These are phyloP conservation scores for Moesziomyces sp. DNA, from an alignment of 1,284 basidiomycete species.

Conservation along the genomic window DNA sequence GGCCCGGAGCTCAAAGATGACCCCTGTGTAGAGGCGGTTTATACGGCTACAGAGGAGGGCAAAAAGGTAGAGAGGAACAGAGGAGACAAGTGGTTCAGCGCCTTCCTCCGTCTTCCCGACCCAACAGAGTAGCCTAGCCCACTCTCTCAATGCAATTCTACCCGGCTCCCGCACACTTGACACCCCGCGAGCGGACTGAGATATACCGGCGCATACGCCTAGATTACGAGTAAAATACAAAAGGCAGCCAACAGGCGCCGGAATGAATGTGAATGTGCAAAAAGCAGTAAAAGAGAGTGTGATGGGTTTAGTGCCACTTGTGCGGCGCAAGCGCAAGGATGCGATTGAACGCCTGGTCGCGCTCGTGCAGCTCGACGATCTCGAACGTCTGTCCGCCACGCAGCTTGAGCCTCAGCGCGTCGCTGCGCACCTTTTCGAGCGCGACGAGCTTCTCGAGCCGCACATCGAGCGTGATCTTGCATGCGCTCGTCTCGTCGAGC, in stretches of 20 bases:
- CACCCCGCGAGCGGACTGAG: too few species aligned
- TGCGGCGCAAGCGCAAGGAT: constrained; percentile 33
- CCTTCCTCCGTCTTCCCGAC: constrained; percentile 73
- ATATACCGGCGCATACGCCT: neutral
- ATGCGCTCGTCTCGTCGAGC: neutral
- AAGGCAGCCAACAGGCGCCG: too few species aligned
- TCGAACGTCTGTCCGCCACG: constrained; percentile 22
- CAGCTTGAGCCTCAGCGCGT: constrained; percentile 18
- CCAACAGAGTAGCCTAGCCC: constrained; percentile 16
- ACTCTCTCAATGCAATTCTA: too few species aligned
- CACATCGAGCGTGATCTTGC: constrained; percentile 30
- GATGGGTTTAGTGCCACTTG: constrained; percentile 24
- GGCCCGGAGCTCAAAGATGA: constrained; percentile 72
- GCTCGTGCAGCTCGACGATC: constrained; percentile 9
- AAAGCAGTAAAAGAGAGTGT: neutral
- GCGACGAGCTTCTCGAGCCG: constrained; percentile 28
- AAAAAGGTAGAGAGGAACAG: constrained; percentile 93
- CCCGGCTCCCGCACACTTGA: too few species aligned
- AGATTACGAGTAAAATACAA: constrained; percentile 18
- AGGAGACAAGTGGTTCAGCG: constrained; percentile 88
- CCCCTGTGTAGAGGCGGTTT: constrained; percentile 65
- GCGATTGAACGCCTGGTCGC: constrained; percentile 38
- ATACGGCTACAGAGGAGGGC: constrained; percentile 81
- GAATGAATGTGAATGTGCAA: neutral
- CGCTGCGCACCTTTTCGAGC: constrained; percentile 4